These are phyloP conservation scores for Chamaecyparis obtusa DNA, from an alignment of 75 land plant species.

Conservation along the genomic window DNA sequence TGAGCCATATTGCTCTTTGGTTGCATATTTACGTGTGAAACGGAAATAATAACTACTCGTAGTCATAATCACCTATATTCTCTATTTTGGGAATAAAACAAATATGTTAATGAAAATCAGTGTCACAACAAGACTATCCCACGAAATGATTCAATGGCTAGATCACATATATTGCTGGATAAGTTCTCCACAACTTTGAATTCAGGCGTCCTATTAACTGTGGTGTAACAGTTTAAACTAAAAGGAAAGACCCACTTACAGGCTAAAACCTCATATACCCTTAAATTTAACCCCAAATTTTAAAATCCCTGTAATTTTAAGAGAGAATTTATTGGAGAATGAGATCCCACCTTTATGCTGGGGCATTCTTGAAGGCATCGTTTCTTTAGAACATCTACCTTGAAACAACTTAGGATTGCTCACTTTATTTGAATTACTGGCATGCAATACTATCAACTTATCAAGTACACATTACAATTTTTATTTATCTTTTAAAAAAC, in stretches of 20 bases:
- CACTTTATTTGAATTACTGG: background rate
- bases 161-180: background rate
- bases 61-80: background rate
- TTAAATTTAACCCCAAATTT: background rate
- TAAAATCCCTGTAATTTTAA: background rate
- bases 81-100: background rate
- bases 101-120: background rate
- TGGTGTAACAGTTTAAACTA: background rate
- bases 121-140: background rate
- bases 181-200: background rate
- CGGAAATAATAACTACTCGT: background rate
- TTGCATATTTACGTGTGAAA: background rate
- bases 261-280: background rate
- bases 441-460: background rate
- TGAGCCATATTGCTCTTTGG: too few relatives aligned
- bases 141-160: background rate
- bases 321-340: background rate
- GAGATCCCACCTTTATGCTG: background rate
- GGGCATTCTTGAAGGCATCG: background rate
- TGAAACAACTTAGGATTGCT: background rate
- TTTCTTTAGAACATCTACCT: background rate
- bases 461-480: background rate
- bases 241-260: background rate
- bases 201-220: background rate
- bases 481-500: too few relatives aligned